Percentiles rank a stretch among this genome's conserved stretches.
These are phyloP conservation scores for Arthroderma sp. DNA, from an alignment of 2,329 filamentous ascomycete species.

Conservation along the genomic window DNA sequence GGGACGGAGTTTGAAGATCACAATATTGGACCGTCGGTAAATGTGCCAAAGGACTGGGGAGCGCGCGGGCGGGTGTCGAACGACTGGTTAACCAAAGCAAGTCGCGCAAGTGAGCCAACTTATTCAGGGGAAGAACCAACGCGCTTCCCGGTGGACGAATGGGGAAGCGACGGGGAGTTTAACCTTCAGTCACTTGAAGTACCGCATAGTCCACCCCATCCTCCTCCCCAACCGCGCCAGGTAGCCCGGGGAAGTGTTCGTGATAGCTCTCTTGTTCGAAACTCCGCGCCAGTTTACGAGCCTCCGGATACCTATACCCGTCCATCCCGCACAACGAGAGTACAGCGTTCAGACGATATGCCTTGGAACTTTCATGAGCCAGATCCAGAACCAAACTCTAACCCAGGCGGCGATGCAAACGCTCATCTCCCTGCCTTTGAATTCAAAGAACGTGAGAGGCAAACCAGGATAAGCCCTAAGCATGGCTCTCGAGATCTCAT, in stretches of 20 bases:
- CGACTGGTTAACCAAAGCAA: slow-evolving; percentile 25
- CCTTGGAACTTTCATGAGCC: no score
- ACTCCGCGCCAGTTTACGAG: slow-evolving; percentile 5
- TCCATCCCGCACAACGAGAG: no score
- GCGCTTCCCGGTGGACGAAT: slow-evolving; percentile 8
- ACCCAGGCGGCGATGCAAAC: no score
- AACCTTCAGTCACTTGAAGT: slow-evolving; percentile 17
- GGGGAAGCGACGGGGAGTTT: slow-evolving; percentile 18
- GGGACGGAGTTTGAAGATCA: slow-evolving; percentile 16
- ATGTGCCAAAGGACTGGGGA: slow-evolving; percentile 27
- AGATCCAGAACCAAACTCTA: no score
- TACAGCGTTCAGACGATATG: no score
- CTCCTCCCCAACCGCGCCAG: no score
- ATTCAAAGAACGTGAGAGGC: slow-evolving; percentile 7
- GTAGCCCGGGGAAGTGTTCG: no score
- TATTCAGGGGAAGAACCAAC: slow-evolving; percentile 1
- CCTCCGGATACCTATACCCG: no score
- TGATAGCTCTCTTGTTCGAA: slow-evolving; percentile 18
- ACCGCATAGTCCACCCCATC: slow-evolving; percentile 18
- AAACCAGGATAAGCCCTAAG: slow-evolving; percentile 3
- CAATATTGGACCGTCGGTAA: slow-evolving; percentile 20
- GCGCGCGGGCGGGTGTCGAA: slow-evolving; percentile 19
- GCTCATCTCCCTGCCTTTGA: background rate
- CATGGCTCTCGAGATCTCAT: slow-evolving; percentile 26
- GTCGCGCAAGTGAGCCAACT: slow-evolving; percentile 13